Base-by-base conservation (phyloP, 768 basidiomycete species). In the Dictyophora rubrovolvata region DNA sequence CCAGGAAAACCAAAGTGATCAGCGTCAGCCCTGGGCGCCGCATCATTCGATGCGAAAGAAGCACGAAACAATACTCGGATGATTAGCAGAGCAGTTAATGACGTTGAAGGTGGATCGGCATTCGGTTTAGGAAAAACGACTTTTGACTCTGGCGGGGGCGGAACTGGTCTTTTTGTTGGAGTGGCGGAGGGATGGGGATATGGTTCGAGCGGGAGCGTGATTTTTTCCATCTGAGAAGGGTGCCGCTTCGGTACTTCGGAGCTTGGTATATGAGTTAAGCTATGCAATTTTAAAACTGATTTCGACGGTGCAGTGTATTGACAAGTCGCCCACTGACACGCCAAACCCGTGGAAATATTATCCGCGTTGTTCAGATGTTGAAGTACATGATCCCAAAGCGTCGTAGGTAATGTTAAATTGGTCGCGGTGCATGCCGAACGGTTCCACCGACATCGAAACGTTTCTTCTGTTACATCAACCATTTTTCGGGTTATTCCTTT, bases 1-100 rank as follows among this genome's bases (percentile, higher is more conserved):
- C 87, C 91, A 5, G 93, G 93, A 69, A 95, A 90, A 0, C 93
- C 93, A 69, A 93, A 95, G 63, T 89, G 87, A 60, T 94, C 90
- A 20, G 80, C 86, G 66, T 89, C 86, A 1, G 77, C 84, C 23
- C 87, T 78, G 34, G 88, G 87, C 5, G 79, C 79, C 1, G 74
- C 69, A 63, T 89, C 88, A 8, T 77, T 74, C 6, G 86, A 81
- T 18, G 85, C 84, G 65, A 91, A 90, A 1, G 92, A 82, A 5
- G 83, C 80, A 49, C 89, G 79, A 69, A 90, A 93, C 18, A 95
- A 76, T 60, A 92, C 84, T 9, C 93, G 87, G 51, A 94, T 79
- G 61, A 89, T 82, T 21, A 94, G 79, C 16, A 93, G 73, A 2
- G 93, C 86, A 0, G 89, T 87, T 35, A 94, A 79, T 4, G 91